phyloP scores from a whole-genome alignment of 441 rosid species.

The Capsella rubella region DNA sequence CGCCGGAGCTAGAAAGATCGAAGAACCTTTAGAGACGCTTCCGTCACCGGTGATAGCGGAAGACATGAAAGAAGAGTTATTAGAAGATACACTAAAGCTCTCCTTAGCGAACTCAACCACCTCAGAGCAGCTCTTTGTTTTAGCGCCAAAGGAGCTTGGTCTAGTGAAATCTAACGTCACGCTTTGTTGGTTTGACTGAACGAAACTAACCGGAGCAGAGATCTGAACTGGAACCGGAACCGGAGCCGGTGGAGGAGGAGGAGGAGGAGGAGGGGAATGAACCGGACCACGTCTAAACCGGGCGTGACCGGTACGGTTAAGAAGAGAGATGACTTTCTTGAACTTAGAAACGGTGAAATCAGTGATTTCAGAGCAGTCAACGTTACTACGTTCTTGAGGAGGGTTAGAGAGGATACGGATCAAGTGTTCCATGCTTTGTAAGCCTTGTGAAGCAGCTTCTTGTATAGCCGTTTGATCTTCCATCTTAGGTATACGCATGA shows the following conservation, averaged over 20 bases:
- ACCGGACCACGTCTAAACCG: constrained; percentile 82
- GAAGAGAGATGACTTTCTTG: constrained; percentile 72
- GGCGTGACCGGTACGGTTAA: constrained; percentile 84
- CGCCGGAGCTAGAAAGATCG: constrained; percentile 60
- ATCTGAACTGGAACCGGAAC: constrained; percentile 29
- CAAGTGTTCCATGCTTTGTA: constrained; percentile 80
- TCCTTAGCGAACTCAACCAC: constrained; percentile 74
- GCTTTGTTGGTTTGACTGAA: constrained; percentile 55
- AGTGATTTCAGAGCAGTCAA: constrained; percentile 64
- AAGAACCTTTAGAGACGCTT: constrained; percentile 79
- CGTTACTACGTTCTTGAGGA: constrained; percentile 37
- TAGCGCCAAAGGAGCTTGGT: constrained; percentile 53
- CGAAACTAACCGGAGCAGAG: constrained; percentile 44
- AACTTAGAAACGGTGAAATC: constrained; percentile 76
- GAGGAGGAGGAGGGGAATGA: constrained; percentile 38
- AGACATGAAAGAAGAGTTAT: constrained; percentile 83
- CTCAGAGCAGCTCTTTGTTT: constrained; percentile 41
- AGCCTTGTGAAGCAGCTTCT: constrained; percentile 80
- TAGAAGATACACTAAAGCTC: constrained; percentile 70
- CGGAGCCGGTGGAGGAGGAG: background rate
- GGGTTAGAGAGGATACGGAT: constrained; percentile 62
- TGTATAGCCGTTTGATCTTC: constrained; percentile 78
- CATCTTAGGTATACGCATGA: constrained; percentile 56
- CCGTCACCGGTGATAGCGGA: constrained; percentile 89
- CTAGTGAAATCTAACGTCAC: constrained; percentile 83